Base-by-base conservation (phyloP, 441 rosid species). In the Cnidoscolus chayamansa region DNA sequence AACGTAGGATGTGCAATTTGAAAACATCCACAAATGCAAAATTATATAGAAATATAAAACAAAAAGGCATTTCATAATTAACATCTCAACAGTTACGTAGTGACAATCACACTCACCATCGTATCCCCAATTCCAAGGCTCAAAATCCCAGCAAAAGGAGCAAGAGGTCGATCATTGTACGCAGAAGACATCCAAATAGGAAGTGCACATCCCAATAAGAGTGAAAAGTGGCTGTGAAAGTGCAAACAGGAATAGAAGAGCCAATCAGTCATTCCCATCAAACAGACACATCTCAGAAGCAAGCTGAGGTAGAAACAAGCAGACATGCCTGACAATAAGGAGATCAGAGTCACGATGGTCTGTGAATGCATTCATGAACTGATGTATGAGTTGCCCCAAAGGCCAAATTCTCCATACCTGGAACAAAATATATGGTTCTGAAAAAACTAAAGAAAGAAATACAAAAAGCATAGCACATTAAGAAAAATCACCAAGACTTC, bases 81-180 rank as follows among this genome's bases (percentile, higher is more conserved):
- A 57, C 3, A 19, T 40, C 35, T 10, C 10, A 63, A 13, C 45
- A 61, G 15, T 50, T 6, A 35, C 20, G 48, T 20, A 54, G 55
- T 15, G 47, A 51, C 31, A 72, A 63, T 50, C 71, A 54, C 12
- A 66, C 89, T 85, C 82, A 95, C 99, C 98, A 93, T 93, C 57
- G 98, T 91, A 84, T 95, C 99, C 74, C 97, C 99, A 67, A 95
- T 95, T 50, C 99, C 98, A 40, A 95, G 95, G 88, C 99, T 95
- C 81, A 95, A 86, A 79, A 95, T 89, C 79, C 99, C 99, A 75
- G 99, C 90, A 84, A 93, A 95, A 53, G 98, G 95, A 56, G 94
- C 86, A 76, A 93, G 95, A 30, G 99, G 97, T 59, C 98, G 87
- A 83, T 95, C 99, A 63, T 89, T 95, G 86, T 87, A 90, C 58